phyloP scores from a whole-genome alignment of 345 rosid species.

The Bruguiera sexangula region DNA sequence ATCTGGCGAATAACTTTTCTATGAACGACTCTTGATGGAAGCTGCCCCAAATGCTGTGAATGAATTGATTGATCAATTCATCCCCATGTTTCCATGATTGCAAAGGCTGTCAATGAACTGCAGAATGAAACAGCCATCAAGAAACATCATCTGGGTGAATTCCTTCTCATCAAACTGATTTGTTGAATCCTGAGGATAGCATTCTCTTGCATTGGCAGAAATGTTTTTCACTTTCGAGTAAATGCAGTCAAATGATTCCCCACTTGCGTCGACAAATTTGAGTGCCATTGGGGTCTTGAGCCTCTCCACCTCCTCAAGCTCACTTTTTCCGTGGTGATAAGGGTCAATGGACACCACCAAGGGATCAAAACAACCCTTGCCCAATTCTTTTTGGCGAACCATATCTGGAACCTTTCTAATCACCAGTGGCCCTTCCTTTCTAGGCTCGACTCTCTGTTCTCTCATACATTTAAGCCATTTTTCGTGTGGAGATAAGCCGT shows the following conservation, averaged over 20 bases:
- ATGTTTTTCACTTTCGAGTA: neutral
- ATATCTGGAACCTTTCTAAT: neutral
- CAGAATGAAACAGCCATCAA: slow-evolving; percentile 5
- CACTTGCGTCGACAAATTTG: too few species aligned
- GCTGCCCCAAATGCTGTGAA: neutral
- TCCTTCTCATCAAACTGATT: neutral
- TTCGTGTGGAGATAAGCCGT: neutral
- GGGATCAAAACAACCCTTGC: neutral
- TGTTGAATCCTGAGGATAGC: neutral
- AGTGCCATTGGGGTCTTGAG: neutral
- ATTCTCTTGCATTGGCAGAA: neutral
- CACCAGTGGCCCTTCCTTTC: neutral
- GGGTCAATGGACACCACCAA: slow-evolving; percentile 11
- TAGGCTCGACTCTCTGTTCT: neutral
- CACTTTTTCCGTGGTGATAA: slow-evolving; percentile 8
- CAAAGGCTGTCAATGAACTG: neutral
- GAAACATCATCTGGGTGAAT: slow-evolving; percentile 2
- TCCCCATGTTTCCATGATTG: neutral
- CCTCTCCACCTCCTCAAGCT: slow-evolving; percentile 1
- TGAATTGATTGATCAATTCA: neutral
- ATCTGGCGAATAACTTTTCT: neutral
- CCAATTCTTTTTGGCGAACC: neutral
- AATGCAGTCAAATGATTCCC: neutral
- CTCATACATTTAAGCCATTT: neutral
- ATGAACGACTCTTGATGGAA: neutral